phyloP scores from a whole-genome alignment of 305 asterid species.

The Rubia balearica region DNA sequence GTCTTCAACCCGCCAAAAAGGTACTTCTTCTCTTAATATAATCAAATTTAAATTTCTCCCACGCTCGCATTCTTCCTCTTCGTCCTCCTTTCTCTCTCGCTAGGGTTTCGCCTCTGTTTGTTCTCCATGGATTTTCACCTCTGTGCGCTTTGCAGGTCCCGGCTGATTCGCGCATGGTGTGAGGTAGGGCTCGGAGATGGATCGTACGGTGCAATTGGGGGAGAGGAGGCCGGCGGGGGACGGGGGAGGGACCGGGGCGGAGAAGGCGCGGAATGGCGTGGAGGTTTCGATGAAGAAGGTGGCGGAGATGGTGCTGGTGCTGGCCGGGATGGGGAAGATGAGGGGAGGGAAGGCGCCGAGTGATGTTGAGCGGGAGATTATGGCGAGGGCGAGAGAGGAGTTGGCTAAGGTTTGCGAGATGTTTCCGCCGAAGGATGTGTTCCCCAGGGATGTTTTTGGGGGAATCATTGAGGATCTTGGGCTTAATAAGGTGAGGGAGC shows the following conservation, averaged over 20 bases:
- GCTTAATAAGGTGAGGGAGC: conserved; percentile 62
- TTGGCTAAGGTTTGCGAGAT: conserved; percentile 62
- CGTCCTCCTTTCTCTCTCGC: conserved; percentile 15
- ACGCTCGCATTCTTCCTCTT: background rate
- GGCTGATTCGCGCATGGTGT: conserved; percentile 19
- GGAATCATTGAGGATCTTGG: conserved; percentile 83
- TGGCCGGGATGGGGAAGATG: conserved; percentile 92
- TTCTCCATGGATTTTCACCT: conserved; percentile 38
- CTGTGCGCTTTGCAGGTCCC: conserved; percentile 44
- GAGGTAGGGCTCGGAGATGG: conserved; percentile 34
- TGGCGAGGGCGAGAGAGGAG: conserved; percentile 57
- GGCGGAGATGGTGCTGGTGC: conserved; percentile 81
- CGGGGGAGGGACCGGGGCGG: conserved; percentile 18
- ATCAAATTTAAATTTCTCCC: conserved; percentile 21
- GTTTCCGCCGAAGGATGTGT: conserved; percentile 88
- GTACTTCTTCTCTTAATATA: conserved; percentile 10
- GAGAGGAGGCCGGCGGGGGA: conserved; percentile 46
- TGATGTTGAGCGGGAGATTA: conserved; percentile 60
- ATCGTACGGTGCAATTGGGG: conserved; percentile 41
- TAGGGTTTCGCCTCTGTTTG: conserved; percentile 44
- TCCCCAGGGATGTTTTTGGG: conserved; percentile 81
- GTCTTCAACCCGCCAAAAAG: conserved; percentile 54
- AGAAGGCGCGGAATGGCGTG: conserved; percentile 30
- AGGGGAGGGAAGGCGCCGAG: conserved; percentile 85
- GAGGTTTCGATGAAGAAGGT: conserved; percentile 43